Base-by-base conservation (phyloP, 2,329 filamentous ascomycete genomes). In the Diaporthe humulicola region DNA sequence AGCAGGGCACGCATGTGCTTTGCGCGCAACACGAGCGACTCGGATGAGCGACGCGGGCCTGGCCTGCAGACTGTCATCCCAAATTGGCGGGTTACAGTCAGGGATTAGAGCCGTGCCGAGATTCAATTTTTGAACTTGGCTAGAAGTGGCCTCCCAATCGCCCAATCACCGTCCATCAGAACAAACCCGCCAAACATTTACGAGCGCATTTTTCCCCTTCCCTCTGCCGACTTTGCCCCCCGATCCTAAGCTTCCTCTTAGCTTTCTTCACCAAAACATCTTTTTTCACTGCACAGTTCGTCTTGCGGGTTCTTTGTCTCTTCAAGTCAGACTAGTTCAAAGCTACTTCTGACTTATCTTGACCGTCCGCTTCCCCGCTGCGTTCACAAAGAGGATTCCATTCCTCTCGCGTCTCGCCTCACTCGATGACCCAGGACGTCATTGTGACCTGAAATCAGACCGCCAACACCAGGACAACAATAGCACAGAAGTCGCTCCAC, bases 361-460 rank as follows among this genome's bases (percentile, higher is more conserved):
- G 19, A 25, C 36, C 42, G 17, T 25, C 28, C 25, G 28, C 57
- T 33, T 9, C 14, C 30, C 58, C 12, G 25, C 38, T 22, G 10
- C 56, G 10, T 48, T 45, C 42, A 28, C 54, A 54, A 33, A 28
- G 33, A 50, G 40, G 40, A 57, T 57, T n/a, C 28, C 42, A 57
- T 50, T 15, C 36, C 42, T 66, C 9, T n/a, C 22, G 19, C 25
- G n/a, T n/a, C 54, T 72, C 33, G 45, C 42, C 33, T 48, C 10
- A 60, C 48, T 25, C 4, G 36, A 56, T 25, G 42, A 73, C 69
- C 25, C 38, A 17, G 70, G 67, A 76, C 74, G 74, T 76, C 74
- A 76, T 76, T 64, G 30, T 64, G 54, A 70, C 70, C 70, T 28
- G 28, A 61, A 56, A 48, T 42, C 45, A 69, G 45, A 72, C 57